These are phyloP conservation scores for Lachancea lanzarotensis DNA, from an alignment of 805 yeast genomes.

Conservation along the genomic window DNA sequence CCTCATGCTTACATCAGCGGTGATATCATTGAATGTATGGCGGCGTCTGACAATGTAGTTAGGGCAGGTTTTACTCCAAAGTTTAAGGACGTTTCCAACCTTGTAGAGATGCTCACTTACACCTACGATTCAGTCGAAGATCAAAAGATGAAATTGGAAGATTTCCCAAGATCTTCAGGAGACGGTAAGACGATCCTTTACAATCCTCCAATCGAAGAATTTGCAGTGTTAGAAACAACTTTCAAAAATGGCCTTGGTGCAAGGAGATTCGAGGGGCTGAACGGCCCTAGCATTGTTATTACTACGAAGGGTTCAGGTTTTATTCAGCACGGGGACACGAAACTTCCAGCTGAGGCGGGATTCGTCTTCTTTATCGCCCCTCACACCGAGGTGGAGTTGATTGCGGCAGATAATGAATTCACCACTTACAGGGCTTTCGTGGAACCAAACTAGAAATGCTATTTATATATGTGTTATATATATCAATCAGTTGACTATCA, in stretches of 20 bases:
- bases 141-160: slow-evolving; percentile 75
- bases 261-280: slow-evolving; percentile 53
- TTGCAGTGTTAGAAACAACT: slow-evolving; percentile 81
- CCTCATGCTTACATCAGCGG: slow-evolving; percentile 98
- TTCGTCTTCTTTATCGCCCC: slow-evolving; percentile 84
- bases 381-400: slow-evolving; percentile 54
- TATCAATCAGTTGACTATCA: neutral
- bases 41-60: slow-evolving; percentile 96
- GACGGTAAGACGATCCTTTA: slow-evolving; percentile 62
- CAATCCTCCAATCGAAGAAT: slow-evolving; percentile 97
- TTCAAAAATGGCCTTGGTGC: slow-evolving; percentile 42
- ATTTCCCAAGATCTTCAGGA: slow-evolving; percentile 49
- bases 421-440: slow-evolving; percentile 88
- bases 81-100: slow-evolving; percentile 87
- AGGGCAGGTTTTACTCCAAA: slow-evolving; percentile 99
- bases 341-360: slow-evolving; percentile 56
- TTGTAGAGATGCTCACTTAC: slow-evolving; percentile 88
- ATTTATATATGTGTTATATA: neutral
- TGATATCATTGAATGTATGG: slow-evolving; percentile 99
- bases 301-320: slow-evolving; percentile 76
- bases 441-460: slow-evolving; percentile 43
- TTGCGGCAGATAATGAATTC: slow-evolving; percentile 46
- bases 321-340: slow-evolving; percentile 38
- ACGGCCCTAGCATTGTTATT: slow-evolving; percentile 86
- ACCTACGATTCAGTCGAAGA: slow-evolving; percentile 82